Percentiles rank a stretch among this genome's conserved stretches.
Conservation (phyloP, 2,329 filamentous ascomycete species). For the Coniochaeta prunicola region DNA sequence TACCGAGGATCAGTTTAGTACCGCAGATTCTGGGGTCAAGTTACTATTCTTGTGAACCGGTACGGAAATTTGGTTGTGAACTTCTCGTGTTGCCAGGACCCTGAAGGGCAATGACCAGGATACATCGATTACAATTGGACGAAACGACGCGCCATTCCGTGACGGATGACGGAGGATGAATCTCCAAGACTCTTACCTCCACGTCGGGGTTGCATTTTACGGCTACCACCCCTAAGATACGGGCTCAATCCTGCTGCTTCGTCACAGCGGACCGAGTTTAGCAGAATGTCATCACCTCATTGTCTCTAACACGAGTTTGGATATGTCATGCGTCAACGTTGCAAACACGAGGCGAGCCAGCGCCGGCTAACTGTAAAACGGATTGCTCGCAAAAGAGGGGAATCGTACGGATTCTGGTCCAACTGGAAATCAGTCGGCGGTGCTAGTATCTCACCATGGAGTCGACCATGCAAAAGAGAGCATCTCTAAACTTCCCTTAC, state of each 20-base stretch:
- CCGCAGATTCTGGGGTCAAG: not conserved
- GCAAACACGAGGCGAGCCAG: not conserved
- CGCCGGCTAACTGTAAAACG: not conserved
- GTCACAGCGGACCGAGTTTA: not conserved
- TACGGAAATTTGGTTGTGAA: not conserved
- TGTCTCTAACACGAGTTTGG: not conserved
- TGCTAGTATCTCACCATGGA: too few relatives aligned
- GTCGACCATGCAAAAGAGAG: not conserved
- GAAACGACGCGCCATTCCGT: not conserved
- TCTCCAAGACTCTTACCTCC: not conserved
- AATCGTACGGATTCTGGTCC: too few relatives aligned
- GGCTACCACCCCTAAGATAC: not conserved
- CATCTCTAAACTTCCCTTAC: not conserved
- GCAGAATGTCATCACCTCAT: not conserved
- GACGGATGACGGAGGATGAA: not conserved
- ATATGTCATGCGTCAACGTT: not conserved
- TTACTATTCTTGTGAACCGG: not conserved
- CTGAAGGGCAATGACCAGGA: not conserved
- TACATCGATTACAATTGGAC: not conserved
- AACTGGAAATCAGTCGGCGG: too few relatives aligned
- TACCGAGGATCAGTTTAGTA: not conserved
- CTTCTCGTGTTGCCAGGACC: not conserved
- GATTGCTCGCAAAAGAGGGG: not conserved
- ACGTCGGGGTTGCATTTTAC: not conserved
- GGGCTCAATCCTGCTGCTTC: not conserved